Percentiles rank a stretch among this genome's conserved stretches.
These are phyloP conservation scores for Candida quercuum DNA, from an alignment of 805 yeast species.

Conservation along the genomic window DNA sequence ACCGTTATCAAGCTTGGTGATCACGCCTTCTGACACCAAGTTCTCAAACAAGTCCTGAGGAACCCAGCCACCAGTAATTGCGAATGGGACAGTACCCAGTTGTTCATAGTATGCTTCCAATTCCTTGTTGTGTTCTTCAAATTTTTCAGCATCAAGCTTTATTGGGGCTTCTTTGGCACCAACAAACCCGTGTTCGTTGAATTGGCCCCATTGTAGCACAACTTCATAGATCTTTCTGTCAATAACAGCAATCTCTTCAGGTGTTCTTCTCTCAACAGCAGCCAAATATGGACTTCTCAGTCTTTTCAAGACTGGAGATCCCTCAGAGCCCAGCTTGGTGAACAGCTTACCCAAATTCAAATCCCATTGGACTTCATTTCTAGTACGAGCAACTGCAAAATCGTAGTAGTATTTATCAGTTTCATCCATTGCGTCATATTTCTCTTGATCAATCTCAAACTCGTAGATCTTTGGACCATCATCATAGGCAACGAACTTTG, in stretches of 20 bases:
- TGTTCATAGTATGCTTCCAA: constrained; percentile 65
- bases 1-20: constrained; percentile 57
- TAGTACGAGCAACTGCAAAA: constrained; percentile 83
- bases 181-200: constrained; percentile 52
- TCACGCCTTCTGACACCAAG: constrained; percentile 60
- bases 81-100: constrained; percentile 69
- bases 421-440: constrained; percentile 60
- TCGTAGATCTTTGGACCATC: constrained; percentile 84
- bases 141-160: constrained; percentile 49
- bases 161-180: constrained; percentile 53
- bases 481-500: constrained; percentile 72
- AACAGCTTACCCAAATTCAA: constrained; percentile 57
- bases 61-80: constrained; percentile 91
- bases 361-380: constrained; percentile 91
- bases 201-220: constrained; percentile 63
- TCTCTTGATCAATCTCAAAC: constrained; percentile 68
- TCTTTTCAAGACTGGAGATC: constrained; percentile 74
- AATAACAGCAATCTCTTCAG: constrained; percentile 54
- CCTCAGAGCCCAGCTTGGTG: constrained; percentile 72
- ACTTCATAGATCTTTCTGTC: constrained; percentile 65
- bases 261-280: constrained; percentile 52
- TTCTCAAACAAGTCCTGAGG: constrained; percentile 89
- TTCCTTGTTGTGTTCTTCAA: constrained; percentile 50
- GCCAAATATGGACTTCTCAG: constrained; percentile 60
- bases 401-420: constrained; percentile 74